Evolutionary conservation across 2,329 filamentous ascomycete genomes (phyloP), one percentile per base, ranked within the genome.

Genomic region (Penicillium sp.): DNA sequence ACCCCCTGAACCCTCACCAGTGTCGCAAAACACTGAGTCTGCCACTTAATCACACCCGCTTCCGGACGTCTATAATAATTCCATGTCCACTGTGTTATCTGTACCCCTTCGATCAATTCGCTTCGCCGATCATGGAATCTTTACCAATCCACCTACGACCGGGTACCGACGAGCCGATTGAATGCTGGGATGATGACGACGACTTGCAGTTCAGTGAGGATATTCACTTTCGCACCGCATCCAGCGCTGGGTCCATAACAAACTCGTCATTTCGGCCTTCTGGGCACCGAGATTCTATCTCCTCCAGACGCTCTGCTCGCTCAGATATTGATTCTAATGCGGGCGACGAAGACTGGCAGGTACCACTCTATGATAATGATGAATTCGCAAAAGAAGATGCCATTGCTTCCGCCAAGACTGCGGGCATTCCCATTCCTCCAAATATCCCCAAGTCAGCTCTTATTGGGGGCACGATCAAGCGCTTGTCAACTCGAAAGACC

Each of bases 391-490:
- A 89, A 10, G 77, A 87, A 64, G 89, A 95, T 69, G 92, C 94
- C 57, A 93, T 99, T 65, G 85, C 89, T 25, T 89, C 91, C 7
- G 93, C 92, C 34, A 89, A 91, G 67, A 87, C 86, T 70, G 92
- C 91, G 27, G 94, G 94, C 63, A 96, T 99, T 60, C 93, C 94
- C 7, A 85, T 97, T 53, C 94, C 94, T 29, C 80, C 84, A 49
- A 92, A 92, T 69, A 86, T 97, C 32, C 91, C 93, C 1, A 85
- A 89, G 31, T 96, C 93, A 21, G 94, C 94, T 31, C 79, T 99
- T 40, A 84, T 94, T 71, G 93, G 93, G 50, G 94, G 94, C 50
- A 93, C 91, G 10, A 97, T 97, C 69, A 96, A 95, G 77, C 83
- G 92, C 63, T 80, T 97, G 34, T 92, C 92, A 47, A 86, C 85